Percentiles rank a stretch among this genome's conserved stretches.
Evolutionary conservation across 108 stramenopile species (phyloP).

Genomic region (Conticribra weissflogii): DNA sequence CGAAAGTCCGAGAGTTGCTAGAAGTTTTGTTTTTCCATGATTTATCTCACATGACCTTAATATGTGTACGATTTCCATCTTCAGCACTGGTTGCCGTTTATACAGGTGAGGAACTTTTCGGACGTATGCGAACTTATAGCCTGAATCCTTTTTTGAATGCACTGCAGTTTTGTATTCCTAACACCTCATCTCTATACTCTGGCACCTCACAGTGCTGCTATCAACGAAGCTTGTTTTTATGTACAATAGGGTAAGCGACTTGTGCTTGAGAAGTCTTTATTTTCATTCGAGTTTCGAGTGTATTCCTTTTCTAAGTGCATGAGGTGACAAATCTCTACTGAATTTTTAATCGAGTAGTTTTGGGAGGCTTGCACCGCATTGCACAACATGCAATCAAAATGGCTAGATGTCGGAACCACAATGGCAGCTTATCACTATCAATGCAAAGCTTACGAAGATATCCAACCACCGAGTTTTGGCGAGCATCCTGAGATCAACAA

Average conservation of each 20-base stretch:
- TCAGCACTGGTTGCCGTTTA: slow-evolving; percentile 36
- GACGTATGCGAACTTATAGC: too few species aligned
- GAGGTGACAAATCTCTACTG: not conserved
- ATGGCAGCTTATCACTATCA: slow-evolving; percentile 77
- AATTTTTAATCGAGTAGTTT: slow-evolving; percentile 57
- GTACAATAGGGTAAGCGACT: not conserved
- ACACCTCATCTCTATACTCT: too few species aligned
- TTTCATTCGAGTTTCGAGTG: not conserved
- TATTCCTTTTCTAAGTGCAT: not conserved
- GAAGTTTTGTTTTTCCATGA: too few species aligned
- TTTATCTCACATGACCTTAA: not conserved
- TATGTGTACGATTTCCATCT: not conserved
- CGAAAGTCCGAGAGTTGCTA: too few species aligned
- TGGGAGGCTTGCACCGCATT: slow-evolving; percentile 78
- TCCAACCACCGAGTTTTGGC: slow-evolving; percentile 73
- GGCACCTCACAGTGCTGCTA: slow-evolving; percentile 65
- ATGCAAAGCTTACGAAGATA: slow-evolving; percentile 48
- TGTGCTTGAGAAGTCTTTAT: not conserved
- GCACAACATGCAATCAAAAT: slow-evolving; percentile 75
- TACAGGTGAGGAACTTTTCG: too few species aligned
- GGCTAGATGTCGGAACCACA: slow-evolving; percentile 68
- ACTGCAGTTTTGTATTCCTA: too few species aligned
- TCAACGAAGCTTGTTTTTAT: slow-evolving; percentile 54
- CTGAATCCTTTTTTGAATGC: too few species aligned
- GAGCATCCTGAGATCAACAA: slow-evolving; percentile 48